A percentile compares a stretch with the other conserved stretches of the same genome.
These are phyloP conservation scores for Penicillium nucicola DNA, from an alignment of 495 filamentous ascomycete species.

Conservation along the genomic window DNA sequence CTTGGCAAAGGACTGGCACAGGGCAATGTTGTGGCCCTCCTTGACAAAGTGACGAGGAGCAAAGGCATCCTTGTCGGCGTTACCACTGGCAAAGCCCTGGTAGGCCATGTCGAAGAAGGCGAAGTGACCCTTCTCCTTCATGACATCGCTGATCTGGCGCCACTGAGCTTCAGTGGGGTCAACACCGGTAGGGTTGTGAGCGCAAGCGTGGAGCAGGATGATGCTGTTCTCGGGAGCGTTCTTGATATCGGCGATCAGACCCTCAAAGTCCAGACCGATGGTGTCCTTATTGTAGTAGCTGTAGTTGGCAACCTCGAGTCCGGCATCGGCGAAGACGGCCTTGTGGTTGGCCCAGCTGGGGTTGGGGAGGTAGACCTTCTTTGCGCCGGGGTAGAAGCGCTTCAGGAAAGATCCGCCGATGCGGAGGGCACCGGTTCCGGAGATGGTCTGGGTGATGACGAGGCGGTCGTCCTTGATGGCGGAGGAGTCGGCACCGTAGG, in stretches of 20 bases:
- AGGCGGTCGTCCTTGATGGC: constrained; percentile 74
- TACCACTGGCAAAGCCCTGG: constrained; percentile 94
- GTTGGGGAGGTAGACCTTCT: constrained; percentile 92
- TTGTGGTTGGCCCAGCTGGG: constrained; percentile 99
- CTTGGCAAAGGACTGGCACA: constrained; percentile 97
- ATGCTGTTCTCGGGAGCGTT: constrained; percentile 80
- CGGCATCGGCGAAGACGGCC: constrained; percentile 92
- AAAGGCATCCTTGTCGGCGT: constrained; percentile 90
- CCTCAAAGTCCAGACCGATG: constrained; percentile 96
- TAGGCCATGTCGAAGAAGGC: constrained; percentile 99
- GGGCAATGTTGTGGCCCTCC: constrained; percentile 83
- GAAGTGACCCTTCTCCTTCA: constrained; percentile 87
- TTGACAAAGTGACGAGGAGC: constrained; percentile 87
- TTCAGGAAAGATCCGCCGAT: constrained; percentile 92
- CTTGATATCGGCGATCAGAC: constrained; percentile 88
- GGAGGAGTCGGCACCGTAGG: constrained; percentile 78
- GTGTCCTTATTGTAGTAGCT: constrained; percentile 99
- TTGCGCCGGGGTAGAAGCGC: constrained; percentile 82
- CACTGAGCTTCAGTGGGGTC: constrained; percentile 93
- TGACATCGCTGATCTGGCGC: constrained; percentile 83
- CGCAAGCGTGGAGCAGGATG: constrained; percentile 93
- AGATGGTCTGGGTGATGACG: constrained; percentile 96
- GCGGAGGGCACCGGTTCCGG: constrained; percentile 90
- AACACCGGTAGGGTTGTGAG: constrained; percentile 97
- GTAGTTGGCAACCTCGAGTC: constrained; percentile 88